A percentile compares a stretch with the other conserved stretches of the same genome.
These are phyloP conservation scores for Cercospora berteroae DNA, from an alignment of 2,329 filamentous ascomycete species.

Conservation along the genomic window DNA sequence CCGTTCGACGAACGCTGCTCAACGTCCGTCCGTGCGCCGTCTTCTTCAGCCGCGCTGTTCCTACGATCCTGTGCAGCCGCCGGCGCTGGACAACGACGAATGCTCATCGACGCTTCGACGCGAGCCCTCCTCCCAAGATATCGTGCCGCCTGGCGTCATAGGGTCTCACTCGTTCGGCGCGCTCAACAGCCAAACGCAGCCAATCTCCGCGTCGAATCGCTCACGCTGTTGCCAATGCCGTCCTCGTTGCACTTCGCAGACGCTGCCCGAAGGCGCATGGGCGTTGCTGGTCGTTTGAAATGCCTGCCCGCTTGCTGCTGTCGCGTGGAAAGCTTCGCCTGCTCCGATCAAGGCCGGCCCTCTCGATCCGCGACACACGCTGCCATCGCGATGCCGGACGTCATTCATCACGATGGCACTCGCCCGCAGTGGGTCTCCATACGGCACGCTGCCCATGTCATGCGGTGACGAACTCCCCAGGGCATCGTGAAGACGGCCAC, in stretches of 20 bases:
- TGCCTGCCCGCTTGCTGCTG: slow-evolving; percentile 2
- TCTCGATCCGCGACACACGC: slow-evolving; percentile 3
- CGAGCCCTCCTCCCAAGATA: neutral
- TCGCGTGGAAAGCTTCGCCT: slow-evolving; percentile 14
- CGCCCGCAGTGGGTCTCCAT: slow-evolving; percentile 2
- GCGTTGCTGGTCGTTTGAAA: neutral
- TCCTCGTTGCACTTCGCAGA: neutral
- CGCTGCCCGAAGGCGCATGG: neutral
- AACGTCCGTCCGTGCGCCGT: neutral
- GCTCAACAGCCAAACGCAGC: neutral
- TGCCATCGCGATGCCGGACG: slow-evolving; percentile 12
- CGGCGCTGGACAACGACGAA: neutral
- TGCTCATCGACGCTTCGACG: neutral
- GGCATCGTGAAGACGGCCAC: neutral
- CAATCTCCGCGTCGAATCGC: neutral
- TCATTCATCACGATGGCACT: slow-evolving; percentile 12
- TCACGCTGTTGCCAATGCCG: neutral
- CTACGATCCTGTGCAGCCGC: neutral
- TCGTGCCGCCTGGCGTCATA: neutral
- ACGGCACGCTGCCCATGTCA: neutral
- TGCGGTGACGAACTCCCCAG: neutral
- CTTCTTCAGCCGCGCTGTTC: neutral
- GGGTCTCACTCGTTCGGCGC: neutral
- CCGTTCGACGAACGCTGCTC: neutral
- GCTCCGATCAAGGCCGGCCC: slow-evolving; percentile 10